Percentiles rank a stretch among this genome's conserved stretches.
phyloP scores from a whole-genome alignment of 2,329 filamentous ascomycete species.

The Pseudohalonectria lignicola region DNA sequence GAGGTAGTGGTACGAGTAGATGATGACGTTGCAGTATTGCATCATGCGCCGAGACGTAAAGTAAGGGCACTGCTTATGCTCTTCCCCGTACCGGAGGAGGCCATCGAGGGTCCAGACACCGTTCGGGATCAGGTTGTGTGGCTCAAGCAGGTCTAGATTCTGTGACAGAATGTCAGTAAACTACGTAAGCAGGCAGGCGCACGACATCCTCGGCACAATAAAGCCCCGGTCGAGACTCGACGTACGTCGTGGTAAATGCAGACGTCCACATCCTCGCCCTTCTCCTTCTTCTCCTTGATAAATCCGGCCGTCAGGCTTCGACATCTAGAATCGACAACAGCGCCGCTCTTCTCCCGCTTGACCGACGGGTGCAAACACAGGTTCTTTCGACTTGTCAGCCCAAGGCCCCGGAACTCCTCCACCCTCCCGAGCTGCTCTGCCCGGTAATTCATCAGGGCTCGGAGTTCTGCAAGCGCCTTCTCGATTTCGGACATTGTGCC shows the following conservation, averaged over 20 bases:
- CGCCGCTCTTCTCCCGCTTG: constrained; percentile 90
- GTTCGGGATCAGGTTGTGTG: constrained; percentile 86
- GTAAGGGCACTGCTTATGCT: constrained; percentile 95
- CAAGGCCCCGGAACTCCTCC: constrained; percentile 88
- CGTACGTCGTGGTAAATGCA: constrained; percentile 96
- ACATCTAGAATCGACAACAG: constrained; percentile 89
- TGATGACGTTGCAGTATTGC: constrained; percentile 98
- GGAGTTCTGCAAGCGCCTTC: constrained; percentile 86
- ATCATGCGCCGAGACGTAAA: constrained; percentile 97
- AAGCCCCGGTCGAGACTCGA: constrained; percentile 13
- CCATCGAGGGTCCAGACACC: constrained; percentile 94
- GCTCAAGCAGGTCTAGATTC: constrained; percentile 90
- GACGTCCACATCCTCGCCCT: constrained; percentile 85
- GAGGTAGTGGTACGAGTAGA: constrained; percentile 98
- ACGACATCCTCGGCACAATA: neutral
- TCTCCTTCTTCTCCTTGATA: constrained; percentile 93
- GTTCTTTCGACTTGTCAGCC: constrained; percentile 93
- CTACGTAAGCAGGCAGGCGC: neutral
- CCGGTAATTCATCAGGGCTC: constrained; percentile 90
- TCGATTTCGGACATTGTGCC: constrained; percentile 99
- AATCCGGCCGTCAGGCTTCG: constrained; percentile 93
- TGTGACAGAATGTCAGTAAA: constrained; percentile 19
- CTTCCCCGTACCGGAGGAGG: constrained; percentile 78
- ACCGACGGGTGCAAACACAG: constrained; percentile 93
- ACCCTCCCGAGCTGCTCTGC: constrained; percentile 77